phyloP scores from a whole-genome alignment of 306 rosid species.

The Cicer yamashitae region DNA sequence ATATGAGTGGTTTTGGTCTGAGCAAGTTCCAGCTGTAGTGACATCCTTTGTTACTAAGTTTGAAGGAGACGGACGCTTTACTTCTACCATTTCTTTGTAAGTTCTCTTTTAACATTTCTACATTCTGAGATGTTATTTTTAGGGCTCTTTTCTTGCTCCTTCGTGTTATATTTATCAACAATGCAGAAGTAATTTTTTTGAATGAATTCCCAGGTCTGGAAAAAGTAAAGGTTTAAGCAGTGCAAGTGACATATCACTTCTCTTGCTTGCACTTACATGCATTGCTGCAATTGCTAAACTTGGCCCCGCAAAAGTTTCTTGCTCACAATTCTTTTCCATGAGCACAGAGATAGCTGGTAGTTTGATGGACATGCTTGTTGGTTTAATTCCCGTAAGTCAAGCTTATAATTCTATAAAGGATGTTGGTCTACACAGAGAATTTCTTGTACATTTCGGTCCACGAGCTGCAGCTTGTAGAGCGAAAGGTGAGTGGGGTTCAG shows the following conservation, averaged over 20 bases:
- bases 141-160: conserved; percentile 31
- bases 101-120: conserved; percentile 48
- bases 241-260: conserved; percentile 67
- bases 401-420: conserved; percentile 79
- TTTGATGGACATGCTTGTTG: conserved; percentile 93
- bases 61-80: conserved; percentile 67
- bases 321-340: conserved; percentile 84
- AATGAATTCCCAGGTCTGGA: conserved; percentile 65
- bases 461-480: conserved; percentile 84
- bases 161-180: conserved; percentile 37
- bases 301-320: conserved; percentile 85
- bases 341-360: conserved; percentile 80
- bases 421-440: conserved; percentile 81
- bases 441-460: conserved; percentile 95
- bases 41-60: conserved; percentile 75
- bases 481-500: conserved; percentile 75
- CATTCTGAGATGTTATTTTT: conserved; percentile 38
- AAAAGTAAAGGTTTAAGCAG: conserved; percentile 60
- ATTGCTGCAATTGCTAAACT: conserved; percentile 83
- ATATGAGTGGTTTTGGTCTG: conserved; percentile 91
- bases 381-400: conserved; percentile 70
- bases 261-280: conserved; percentile 87
- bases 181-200: conserved; percentile 45
- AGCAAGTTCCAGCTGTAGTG: conserved; percentile 80
- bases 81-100: conserved; percentile 75